Evolutionary conservation across 2,329 filamentous ascomycete genomes (phyloP).

Genomic region (Claviceps maximensis): DNA sequence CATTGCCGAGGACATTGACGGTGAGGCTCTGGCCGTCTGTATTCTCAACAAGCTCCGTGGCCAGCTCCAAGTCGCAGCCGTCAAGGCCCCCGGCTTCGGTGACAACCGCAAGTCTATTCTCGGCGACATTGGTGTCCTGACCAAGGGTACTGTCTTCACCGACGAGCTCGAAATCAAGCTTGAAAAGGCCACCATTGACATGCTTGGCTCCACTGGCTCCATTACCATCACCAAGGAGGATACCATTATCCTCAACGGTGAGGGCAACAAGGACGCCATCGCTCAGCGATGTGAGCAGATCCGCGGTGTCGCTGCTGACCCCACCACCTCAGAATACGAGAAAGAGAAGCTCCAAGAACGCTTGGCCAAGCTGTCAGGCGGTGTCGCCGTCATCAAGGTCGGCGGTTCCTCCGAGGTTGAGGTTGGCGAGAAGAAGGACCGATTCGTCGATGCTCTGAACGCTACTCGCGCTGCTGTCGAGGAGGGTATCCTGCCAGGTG

Average conservation of each 20-base stretch:
- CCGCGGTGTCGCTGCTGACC: constrained; percentile 88
- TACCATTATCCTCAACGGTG: constrained; percentile 95
- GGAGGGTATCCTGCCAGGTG: constrained; percentile 96
- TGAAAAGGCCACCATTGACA: constrained; percentile 90
- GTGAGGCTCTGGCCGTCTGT: constrained; percentile 95
- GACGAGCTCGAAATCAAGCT: constrained; percentile 99
- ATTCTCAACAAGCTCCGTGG: constrained; percentile 99
- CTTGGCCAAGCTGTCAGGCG: constrained; percentile 96
- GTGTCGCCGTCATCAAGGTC: constrained; percentile 99
- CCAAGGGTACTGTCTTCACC: constrained; percentile 93
- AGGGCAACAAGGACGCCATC: constrained; percentile 88
- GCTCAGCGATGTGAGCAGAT: constrained; percentile 98
- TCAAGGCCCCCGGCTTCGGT: constrained; percentile 98
- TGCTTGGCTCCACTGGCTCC: constrained; percentile 92
- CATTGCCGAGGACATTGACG: constrained; percentile 98
- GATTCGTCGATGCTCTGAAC: constrained; percentile 95
- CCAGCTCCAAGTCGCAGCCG: constrained; percentile 93
- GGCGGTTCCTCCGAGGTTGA: constrained; percentile 96
- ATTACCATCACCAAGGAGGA: constrained; percentile 99
- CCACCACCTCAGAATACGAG: constrained; percentile 94
- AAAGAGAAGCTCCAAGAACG: constrained; percentile 99
- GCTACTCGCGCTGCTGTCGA: constrained; percentile 96
- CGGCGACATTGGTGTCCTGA: constrained; percentile 87
- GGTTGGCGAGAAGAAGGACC: constrained; percentile 99
- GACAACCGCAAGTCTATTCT: constrained; percentile 99